Base-by-base conservation (phyloP, 805 yeast genomes). In the Hanseniaspora vineae region DNA sequence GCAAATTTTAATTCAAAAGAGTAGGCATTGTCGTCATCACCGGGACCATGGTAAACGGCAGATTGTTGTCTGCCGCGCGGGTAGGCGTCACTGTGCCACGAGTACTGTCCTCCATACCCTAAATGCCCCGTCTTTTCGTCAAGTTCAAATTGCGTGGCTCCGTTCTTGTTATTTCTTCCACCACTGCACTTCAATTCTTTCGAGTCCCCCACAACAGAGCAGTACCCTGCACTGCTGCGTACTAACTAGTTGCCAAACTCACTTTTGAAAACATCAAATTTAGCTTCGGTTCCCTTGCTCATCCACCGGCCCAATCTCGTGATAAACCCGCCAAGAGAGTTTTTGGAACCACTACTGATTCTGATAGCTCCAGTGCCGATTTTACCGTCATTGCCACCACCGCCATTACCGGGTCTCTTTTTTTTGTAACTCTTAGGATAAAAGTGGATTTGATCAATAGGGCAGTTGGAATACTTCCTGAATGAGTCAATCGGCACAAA, bases 271-370 rank as follows among this genome's bases (percentile, higher is more conserved):
- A 84, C 55, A 23, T 71, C 71, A 65, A 72, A 89, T 5, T 82
- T 78, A 4, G 96, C 97, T 64, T 97, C 90, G 0, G 92, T 77
- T 1, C 96, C 96, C 39, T 66, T 61, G 4, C 73, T 60, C 65
- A 81, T 85, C 92, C 95, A 89, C 54, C 78, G 75, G 3, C 98
- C 98, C 57, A 77, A 84, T 51, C 84, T 77, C 57, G 89, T 90
- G 50, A 90, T 58, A 55, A 62, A 69, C 1, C 86, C 88, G 44
- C 59, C 51, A 1, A 54, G 48, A 18, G 58, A 56, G 15, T 70
- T 73, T 20, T 65, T 62, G 20, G 58, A 51, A 15, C 39, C 50
- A 39, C 10, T 44, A 10, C 51, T 42, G 11, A 56, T 31, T 44
- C 59, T 55, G n/a, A 64, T 46, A 14, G 55, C 49, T 12, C 64